Evolutionary conservation across 805 yeast genomes (phyloP).

Genomic region (Saturnispora diversa): DNA sequence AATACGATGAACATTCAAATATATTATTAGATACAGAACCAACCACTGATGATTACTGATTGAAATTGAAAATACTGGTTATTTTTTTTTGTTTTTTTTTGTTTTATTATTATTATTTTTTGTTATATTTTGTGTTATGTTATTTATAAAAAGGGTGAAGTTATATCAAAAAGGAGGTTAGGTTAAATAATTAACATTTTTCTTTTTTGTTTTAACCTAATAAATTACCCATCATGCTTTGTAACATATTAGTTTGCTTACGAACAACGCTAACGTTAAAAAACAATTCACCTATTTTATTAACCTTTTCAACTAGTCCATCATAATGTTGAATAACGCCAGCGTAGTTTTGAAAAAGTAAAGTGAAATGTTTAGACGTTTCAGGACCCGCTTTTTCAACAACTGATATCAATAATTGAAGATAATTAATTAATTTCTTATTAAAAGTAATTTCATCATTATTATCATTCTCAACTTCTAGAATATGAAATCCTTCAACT

Average conservation of each 20-base stretch:
- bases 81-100: too few relatives aligned
- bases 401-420: constrained; percentile 56
- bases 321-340: constrained; percentile 17
- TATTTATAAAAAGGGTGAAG: too few relatives aligned
- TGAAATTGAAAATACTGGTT: background rate
- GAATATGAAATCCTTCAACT: constrained; percentile 22
- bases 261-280: constrained; percentile 32
- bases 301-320: constrained; percentile 20
- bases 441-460: constrained; percentile 21
- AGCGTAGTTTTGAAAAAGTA: constrained; percentile 37
- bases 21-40: constrained; percentile 25
- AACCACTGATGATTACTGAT: constrained; percentile 24
- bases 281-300: constrained; percentile 25
- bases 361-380: constrained; percentile 32
- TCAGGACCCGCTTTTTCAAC: constrained; percentile 41
- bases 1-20: constrained; percentile 22
- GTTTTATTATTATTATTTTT: too few relatives aligned
- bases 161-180: too few relatives aligned
- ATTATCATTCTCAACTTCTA: constrained; percentile 25
- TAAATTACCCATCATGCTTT: constrained; percentile 70
- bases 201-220: constrained; percentile 33
- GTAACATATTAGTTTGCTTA: constrained; percentile 49
- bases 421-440: constrained; percentile 50
- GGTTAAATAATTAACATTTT: background rate
- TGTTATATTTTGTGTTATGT: too few relatives aligned